Evolutionary conservation across 495 filamentous ascomycete genomes (phyloP).

Genomic region (Hypoxylon intermedium): DNA sequence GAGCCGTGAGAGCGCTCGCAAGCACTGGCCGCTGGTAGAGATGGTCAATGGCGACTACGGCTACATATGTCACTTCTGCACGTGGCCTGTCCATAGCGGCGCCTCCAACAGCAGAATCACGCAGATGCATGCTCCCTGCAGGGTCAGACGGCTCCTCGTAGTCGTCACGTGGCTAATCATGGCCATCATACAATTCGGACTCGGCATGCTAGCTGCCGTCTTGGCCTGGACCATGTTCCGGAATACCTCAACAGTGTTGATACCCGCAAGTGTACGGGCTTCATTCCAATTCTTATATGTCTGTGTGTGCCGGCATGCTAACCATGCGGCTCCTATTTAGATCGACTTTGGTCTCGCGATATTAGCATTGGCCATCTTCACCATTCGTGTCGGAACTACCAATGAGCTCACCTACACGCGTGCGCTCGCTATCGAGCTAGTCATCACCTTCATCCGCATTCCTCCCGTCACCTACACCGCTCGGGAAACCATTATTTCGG

Average conservation of each 20-base stretch:
- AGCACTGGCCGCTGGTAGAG: conserved; percentile 41
- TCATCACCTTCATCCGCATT: conserved; percentile 43
- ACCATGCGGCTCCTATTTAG: conserved; percentile 24
- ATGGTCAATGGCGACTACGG: conserved; percentile 42
- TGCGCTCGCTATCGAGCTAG: conserved; percentile 37
- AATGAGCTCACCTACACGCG: conserved; percentile 40
- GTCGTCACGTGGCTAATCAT: conserved; percentile 39
- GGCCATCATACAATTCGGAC: conserved; percentile 44
- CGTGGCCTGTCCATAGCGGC: conserved; percentile 42
- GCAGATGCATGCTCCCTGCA: conserved; percentile 41
- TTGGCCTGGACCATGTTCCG: conserved; percentile 44
- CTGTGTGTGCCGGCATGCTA: conserved; percentile 3
- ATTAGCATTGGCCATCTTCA: conserved; percentile 38
- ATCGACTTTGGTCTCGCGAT: conserved; percentile 44
- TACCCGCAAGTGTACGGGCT: conserved; percentile 40
- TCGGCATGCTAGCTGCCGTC: conserved; percentile 40
- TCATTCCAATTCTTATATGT: conserved; percentile 6
- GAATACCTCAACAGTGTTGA: conserved; percentile 28
- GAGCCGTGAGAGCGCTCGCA: conserved; percentile 33
- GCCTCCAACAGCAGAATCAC: conserved; percentile 27
- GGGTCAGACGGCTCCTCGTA: conserved; percentile 39
- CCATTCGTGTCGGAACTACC: conserved; percentile 36
- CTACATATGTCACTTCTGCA: conserved; percentile 46
- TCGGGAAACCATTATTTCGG: conserved; percentile 37
- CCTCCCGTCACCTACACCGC: conserved; percentile 44